phyloP scores from a whole-genome alignment of 1,139 yeast species.

The Yamadazyma aaseri region DNA sequence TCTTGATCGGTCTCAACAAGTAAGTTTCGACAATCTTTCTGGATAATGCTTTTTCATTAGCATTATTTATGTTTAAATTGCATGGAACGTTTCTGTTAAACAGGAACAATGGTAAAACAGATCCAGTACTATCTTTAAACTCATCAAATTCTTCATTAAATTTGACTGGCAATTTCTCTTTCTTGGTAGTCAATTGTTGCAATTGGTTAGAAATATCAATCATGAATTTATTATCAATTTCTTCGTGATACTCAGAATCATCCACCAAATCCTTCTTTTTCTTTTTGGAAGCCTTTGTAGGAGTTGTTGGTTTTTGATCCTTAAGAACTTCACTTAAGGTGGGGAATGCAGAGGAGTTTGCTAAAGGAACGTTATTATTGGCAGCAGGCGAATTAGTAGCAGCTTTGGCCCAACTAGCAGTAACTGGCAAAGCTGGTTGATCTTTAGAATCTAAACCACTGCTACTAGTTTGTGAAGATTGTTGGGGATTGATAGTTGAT shows the following conservation, averaged over 20 bases:
- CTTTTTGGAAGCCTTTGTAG: slow-evolving; percentile 27
- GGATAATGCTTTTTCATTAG: slow-evolving; percentile 37
- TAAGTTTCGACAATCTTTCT: slow-evolving; percentile 44
- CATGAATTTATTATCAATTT: slow-evolving; percentile 31
- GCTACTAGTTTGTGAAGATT: neutral
- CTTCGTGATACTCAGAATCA: slow-evolving; percentile 44
- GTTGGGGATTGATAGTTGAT: neutral
- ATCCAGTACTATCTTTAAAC: slow-evolving; percentile 14
- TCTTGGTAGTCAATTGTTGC: slow-evolving; percentile 29
- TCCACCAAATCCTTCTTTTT: slow-evolving; percentile 32
- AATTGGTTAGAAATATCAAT: slow-evolving; percentile 32
- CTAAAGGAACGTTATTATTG: slow-evolving; percentile 35
- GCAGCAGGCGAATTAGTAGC: slow-evolving; percentile 34
- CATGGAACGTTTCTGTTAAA: slow-evolving; percentile 22
- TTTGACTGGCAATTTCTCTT: slow-evolving; percentile 21
- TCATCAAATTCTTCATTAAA: slow-evolving; percentile 34
- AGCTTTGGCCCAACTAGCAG: slow-evolving; percentile 58
- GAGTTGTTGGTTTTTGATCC: slow-evolving; percentile 33
- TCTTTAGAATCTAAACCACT: slow-evolving; percentile 15
- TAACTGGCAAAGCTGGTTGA: slow-evolving; percentile 40
- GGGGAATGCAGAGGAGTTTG: slow-evolving; percentile 67
- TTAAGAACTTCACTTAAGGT: slow-evolving; percentile 64
- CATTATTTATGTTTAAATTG: slow-evolving; percentile 24
- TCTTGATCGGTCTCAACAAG: slow-evolving; percentile 43
- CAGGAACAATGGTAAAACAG: slow-evolving; percentile 40